Evolutionary conservation across 202 grass and related monocot genomes (phyloP).

Genomic region (Dendrocalamus latiflorus): DNA sequence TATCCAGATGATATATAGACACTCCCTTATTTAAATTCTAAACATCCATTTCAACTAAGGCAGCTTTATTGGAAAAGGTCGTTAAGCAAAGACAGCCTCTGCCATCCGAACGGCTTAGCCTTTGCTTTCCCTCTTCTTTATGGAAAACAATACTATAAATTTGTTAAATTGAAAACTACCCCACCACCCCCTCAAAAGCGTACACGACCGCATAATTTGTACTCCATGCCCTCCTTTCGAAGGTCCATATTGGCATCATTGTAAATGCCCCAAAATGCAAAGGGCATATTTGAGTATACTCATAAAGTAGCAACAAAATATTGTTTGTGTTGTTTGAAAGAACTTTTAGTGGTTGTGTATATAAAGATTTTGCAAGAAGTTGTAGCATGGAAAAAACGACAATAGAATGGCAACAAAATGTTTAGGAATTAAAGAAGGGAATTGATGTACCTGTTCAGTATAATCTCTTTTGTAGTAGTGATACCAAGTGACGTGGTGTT

Average conservation of each 20-base stretch:
- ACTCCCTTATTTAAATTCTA: too few species aligned
- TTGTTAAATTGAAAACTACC: constrained; percentile 41
- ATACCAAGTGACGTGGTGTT: background rate
- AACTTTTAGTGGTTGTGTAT: constrained; percentile 18
- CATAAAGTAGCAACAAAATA: constrained; percentile 23
- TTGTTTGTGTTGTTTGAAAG: constrained; percentile 23
- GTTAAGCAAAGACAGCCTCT: constrained; percentile 21
- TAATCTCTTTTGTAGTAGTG: too few species aligned
- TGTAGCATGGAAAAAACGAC: constrained; percentile 1
- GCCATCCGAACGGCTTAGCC: constrained; percentile 29
- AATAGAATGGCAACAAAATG: background rate
- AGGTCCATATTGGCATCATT: constrained; percentile 46
- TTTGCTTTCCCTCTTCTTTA: constrained; percentile 18
- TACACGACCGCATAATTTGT: constrained; percentile 46
- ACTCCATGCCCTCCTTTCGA: constrained; percentile 35
- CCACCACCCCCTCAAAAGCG: constrained; percentile 66
- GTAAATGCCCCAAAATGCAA: constrained; percentile 18
- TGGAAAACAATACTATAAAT: constrained; percentile 5
- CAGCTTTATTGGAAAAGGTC: constrained; percentile 19
- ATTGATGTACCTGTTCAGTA: too few species aligned
- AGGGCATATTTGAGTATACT: constrained; percentile 20
- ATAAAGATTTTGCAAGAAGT: constrained; percentile 18
- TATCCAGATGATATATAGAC: too few species aligned
- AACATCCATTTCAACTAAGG: constrained; percentile 13
- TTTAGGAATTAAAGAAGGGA: background rate